These are phyloP conservation scores for Gamarada debralockiae DNA, from an alignment of 495 filamentous ascomycete species.

Conservation along the genomic window DNA sequence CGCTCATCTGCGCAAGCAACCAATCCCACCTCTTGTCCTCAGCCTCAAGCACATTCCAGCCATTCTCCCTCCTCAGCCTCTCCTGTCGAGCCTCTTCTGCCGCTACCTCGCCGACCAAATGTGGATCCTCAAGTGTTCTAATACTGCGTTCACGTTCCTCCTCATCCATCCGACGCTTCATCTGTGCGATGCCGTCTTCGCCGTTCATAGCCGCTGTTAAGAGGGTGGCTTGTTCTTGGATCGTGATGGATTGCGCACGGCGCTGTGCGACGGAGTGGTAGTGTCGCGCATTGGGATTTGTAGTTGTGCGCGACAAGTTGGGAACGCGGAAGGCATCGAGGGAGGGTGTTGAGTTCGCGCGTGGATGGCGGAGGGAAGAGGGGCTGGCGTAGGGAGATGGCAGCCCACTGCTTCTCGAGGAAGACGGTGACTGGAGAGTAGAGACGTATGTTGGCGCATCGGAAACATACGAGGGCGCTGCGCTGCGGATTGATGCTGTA, in stretches of 20 bases:
- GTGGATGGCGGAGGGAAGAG: constrained; percentile 31
- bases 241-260: constrained; percentile 26
- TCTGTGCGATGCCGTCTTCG: constrained; percentile 33
- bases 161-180: constrained; percentile 36
- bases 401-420: neutral
- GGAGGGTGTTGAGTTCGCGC: constrained; percentile 15
- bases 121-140: constrained; percentile 48
- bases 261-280: constrained; percentile 46
- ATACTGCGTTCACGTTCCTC: constrained; percentile 27
- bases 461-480: constrained; percentile 45
- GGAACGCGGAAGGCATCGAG: constrained; percentile 29
- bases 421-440: neutral
- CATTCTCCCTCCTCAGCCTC: constrained; percentile 38
- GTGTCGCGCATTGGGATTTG: constrained; percentile 42
- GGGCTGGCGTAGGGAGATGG: constrained; percentile 29
- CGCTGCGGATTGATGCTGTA: constrained; percentile 49
- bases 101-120: constrained; percentile 48
- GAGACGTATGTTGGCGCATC: constrained; percentile 22
- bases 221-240: constrained; percentile 8
- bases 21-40: constrained; percentile 48
- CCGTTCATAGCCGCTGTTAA: constrained; percentile 14
- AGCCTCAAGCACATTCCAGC: constrained; percentile 34
- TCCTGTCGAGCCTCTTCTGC: constrained; percentile 38
- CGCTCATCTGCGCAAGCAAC: constrained; percentile 43
- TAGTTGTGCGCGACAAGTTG: constrained; percentile 34